Conservation (phyloP, 805 yeast genomes). For the Scheffersomyces stipitis region DNA sequence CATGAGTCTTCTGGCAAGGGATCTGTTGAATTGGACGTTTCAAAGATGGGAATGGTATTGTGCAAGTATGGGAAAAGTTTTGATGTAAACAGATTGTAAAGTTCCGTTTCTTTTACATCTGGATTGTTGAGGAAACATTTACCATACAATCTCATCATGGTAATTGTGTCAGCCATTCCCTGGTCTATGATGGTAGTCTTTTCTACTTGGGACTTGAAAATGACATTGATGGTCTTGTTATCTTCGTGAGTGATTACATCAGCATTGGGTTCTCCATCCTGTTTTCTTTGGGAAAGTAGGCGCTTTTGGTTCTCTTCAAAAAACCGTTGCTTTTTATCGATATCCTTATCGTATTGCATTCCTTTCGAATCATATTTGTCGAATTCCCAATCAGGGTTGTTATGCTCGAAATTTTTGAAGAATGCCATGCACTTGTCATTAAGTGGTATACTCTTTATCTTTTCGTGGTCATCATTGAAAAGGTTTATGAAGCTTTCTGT, state of each 20-base stretch:
- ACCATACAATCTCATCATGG: conserved; percentile 29
- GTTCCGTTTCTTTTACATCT: conserved; percentile 3
- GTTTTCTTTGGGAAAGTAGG: too few species aligned
- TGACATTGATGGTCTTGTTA: conserved; percentile 15
- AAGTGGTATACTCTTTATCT: conserved; percentile 11
- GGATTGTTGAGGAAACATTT: conserved; percentile 25
- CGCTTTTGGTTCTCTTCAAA: conserved; percentile 5
- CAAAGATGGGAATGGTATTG: conserved; percentile 21
- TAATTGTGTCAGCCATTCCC: conserved; percentile 31
- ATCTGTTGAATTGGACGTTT: conserved; percentile 9
- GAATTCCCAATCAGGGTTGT: conserved; percentile 24
- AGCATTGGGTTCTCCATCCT: conserved; percentile 4
- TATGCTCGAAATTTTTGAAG: conserved; percentile 18
- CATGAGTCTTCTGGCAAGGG: conserved; percentile 7
- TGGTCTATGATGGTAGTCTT: conserved; percentile 18
- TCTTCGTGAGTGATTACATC: conserved; percentile 12
- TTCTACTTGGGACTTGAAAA: conserved; percentile 13
- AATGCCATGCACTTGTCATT: conserved; percentile 24
- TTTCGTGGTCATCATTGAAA: conserved; percentile 3
- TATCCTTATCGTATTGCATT: conserved; percentile 17
- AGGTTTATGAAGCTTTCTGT: conserved; percentile 16
- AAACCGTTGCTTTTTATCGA: conserved; percentile 17
- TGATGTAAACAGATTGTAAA: conserved; percentile 15
- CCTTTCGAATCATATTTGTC: conserved; percentile 2
- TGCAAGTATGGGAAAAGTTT: conserved; percentile 30